These are phyloP conservation scores for Chenopodium berlandieri DNA, from an alignment of 148 eudicot genomes.

Conservation along the genomic window DNA sequence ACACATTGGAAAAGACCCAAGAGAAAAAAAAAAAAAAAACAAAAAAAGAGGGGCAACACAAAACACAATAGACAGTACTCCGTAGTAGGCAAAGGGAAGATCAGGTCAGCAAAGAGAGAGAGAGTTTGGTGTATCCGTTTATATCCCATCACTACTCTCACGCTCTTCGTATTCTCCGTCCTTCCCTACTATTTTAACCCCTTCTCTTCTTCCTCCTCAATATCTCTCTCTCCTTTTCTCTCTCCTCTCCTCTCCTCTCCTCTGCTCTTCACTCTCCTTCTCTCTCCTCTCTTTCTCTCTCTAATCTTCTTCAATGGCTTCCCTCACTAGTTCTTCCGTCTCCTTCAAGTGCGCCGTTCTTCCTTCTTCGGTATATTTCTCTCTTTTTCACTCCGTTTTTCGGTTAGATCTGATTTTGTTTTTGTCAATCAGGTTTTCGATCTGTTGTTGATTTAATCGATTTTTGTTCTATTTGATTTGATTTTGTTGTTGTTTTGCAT, in stretches of 20 bases:
- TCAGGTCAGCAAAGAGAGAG: not conserved
- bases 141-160: conserved; percentile 9
- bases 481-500: too few relatives aligned
- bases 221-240: not conserved
- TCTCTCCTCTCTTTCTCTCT: not conserved
- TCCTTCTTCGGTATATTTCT: conserved; percentile 26
- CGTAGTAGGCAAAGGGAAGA: not conserved
- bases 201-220: not conserved
- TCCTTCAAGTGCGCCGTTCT: conserved; percentile 22
- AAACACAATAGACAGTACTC: not conserved
- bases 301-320: conserved; percentile 34
- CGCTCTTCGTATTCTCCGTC: conserved; percentile 44
- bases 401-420: not conserved
- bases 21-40: too few relatives aligned
- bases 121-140: conserved; percentile 19
- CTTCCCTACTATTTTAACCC: conserved; percentile 31
- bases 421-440: too few relatives aligned
- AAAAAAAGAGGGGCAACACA: too few relatives aligned
- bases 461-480: not conserved
- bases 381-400: not conserved
- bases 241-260: not conserved
- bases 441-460: not conserved
- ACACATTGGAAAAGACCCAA: too few relatives aligned
- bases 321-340: conserved; percentile 34
- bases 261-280: not conserved